Evolutionary conservation across 2,329 filamentous ascomycete species (phyloP), one percentile per base, ranked within the genome.

Genomic region (Colletotrichum tropicale): DNA sequence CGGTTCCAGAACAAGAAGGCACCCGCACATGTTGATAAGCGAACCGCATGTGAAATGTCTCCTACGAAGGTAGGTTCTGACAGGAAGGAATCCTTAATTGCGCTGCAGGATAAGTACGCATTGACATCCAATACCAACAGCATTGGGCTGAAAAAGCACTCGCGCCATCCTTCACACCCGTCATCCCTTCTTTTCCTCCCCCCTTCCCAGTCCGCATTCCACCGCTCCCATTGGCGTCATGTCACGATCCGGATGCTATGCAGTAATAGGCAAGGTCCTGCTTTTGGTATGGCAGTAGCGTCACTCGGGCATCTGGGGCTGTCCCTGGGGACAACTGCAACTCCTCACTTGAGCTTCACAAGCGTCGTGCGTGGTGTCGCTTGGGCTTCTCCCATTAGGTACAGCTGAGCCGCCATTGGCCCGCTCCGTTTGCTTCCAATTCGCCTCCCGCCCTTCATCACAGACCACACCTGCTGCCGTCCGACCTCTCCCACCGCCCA

Each of bases 401-500:
- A 60, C 15, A 15, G 36, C 62, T 30, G 43, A 26, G 34, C 24
- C 34, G 34, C 15, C 16, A 61, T 48, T 61, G 66, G 30, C 28
- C 60, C 48, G 34, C 36, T 34, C 65, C 30, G 32, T 69, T 69
- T 61, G 55, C 64, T 66, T 34, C 43, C 21, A 15, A 16, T 21
- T 43, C 34, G 67, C 18, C 38, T 66, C 26, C 62, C 21, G 21
- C 48, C 34, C 52, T 26, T 13, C 21, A 28, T 56, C 24, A 24
- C 7, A 56, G 52, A 30, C 28, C 28, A 32, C 58, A 32, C 6
- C n/a, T n/a, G 18, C 28, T 32, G 26, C 58, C 58, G 58, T 66
- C 65, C 30, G 28, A 36, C 48, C 56, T 28, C 38, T 64, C 60
- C 72, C 72, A 74, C 72, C 67, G 72, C 72, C 58, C 72, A 74